These are phyloP conservation scores for Daldinia sp. DNA, from an alignment of 2,329 filamentous ascomycete genomes.

Conservation along the genomic window DNA sequence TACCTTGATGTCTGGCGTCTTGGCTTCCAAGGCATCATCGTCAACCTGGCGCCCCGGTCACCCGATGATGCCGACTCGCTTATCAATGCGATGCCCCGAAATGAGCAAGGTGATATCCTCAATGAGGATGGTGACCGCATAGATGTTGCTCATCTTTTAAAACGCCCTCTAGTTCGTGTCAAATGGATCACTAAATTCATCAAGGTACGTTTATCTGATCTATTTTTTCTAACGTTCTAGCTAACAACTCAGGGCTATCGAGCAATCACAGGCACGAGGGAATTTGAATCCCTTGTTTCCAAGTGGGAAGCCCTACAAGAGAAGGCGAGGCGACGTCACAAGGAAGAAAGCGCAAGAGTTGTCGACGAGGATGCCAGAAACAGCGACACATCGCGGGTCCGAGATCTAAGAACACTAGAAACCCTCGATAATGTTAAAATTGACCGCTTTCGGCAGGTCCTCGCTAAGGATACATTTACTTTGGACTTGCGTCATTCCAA, in stretches of 20 bases:
- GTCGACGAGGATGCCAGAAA: slow-evolving; percentile 87
- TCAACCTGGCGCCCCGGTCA: slow-evolving; percentile 82
- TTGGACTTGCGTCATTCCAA: slow-evolving; percentile 87
- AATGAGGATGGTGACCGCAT: slow-evolving; percentile 86
- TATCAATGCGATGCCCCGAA: slow-evolving; percentile 65
- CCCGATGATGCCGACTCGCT: slow-evolving; percentile 68
- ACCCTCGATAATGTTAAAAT: slow-evolving; percentile 75
- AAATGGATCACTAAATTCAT: slow-evolving; percentile 89
- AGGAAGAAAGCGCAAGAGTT: slow-evolving; percentile 75
- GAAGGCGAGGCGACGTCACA: slow-evolving; percentile 76
- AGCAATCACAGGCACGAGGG: slow-evolving; percentile 59
- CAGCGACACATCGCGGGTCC: slow-evolving; percentile 81
- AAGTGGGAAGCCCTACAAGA: slow-evolving; percentile 77
- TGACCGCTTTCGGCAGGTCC: slow-evolving; percentile 81
- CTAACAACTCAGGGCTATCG: slow-evolving; percentile 64
- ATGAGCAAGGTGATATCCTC: slow-evolving; percentile 71
- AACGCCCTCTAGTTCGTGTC: slow-evolving; percentile 84
- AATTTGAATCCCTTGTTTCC: slow-evolving; percentile 65
- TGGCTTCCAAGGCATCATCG: slow-evolving; percentile 92
- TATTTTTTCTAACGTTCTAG: slow-evolving; percentile 19
- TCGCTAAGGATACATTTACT: slow-evolving; percentile 88
- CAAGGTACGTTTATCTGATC: slow-evolving; percentile 60
- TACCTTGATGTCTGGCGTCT: slow-evolving; percentile 91
- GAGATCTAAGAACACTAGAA: slow-evolving; percentile 80
- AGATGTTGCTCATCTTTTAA: slow-evolving; percentile 92